phyloP scores from a whole-genome alignment of 2,329 filamentous ascomycete species.

The Clonostachys solani region DNA sequence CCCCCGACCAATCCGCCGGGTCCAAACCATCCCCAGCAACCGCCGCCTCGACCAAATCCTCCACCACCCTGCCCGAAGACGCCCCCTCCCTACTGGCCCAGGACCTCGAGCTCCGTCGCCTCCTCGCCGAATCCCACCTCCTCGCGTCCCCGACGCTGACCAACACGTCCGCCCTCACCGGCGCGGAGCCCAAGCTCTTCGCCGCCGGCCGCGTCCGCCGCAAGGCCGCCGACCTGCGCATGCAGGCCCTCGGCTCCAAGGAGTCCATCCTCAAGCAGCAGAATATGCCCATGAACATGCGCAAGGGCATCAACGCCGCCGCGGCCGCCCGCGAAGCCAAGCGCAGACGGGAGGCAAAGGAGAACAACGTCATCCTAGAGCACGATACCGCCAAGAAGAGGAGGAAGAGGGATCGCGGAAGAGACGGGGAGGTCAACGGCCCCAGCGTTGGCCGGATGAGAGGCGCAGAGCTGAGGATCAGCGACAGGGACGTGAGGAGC shows the following conservation, averaged over 20 bases:
- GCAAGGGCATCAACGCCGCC: conserved; percentile 78
- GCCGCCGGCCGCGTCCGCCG: conserved; percentile 67
- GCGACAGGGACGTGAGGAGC: conserved; percentile 67
- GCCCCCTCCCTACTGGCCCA: conserved; percentile 74
- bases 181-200: conserved; percentile 31
- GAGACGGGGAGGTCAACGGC: conserved; percentile 63
- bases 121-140: conserved; percentile 89
- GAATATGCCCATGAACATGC: conserved; percentile 84
- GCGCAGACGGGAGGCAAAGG: conserved; percentile 73
- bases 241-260: conserved; percentile 79
- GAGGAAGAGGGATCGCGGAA: conserved; percentile 30
- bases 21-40: conserved; percentile 11
- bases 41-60: conserved; percentile 15
- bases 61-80: conserved; percentile 43
- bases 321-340: conserved; percentile 61
- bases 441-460: conserved; percentile 78
- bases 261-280: conserved; percentile 69
- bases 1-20: conserved; percentile 29
- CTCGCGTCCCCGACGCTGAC: conserved; percentile 45
- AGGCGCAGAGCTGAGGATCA: conserved; percentile 75
- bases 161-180: conserved; percentile 10
- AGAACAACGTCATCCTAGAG: conserved; percentile 90
- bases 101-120: conserved; percentile 85
- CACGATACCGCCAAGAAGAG: conserved; percentile 32
- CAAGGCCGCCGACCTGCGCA: conserved; percentile 77